phyloP scores from a whole-genome alignment of 768 basidiomycete genomes.

The Epithele typhae region DNA sequence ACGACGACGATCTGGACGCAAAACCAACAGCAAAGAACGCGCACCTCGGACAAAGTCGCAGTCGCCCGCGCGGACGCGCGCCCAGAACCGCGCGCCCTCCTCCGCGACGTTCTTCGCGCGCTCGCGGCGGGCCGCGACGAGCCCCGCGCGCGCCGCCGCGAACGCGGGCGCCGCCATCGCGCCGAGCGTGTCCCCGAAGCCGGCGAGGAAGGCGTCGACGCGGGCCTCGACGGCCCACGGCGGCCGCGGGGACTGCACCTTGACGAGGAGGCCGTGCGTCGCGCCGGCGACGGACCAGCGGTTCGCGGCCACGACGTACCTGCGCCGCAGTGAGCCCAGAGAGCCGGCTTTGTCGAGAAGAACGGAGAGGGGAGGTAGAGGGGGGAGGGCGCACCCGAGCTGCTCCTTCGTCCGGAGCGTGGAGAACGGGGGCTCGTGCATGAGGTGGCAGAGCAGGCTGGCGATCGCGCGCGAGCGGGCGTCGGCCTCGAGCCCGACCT shows the following conservation, averaged over 20 bases:
- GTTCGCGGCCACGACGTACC: slow-evolving; percentile 20
- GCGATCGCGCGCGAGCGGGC: slow-evolving; percentile 31
- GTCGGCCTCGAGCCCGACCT: slow-evolving; percentile 42
- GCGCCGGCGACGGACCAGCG: slow-evolving; percentile 16
- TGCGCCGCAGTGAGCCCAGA: background rate
- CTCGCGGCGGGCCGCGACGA: slow-evolving; percentile 21
- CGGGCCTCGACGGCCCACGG: slow-evolving; percentile 22
- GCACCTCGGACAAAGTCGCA: slow-evolving; percentile 23
- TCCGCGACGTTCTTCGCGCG: slow-evolving; percentile 21
- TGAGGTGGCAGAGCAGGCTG: slow-evolving; percentile 39
- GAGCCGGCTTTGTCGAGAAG: background rate
- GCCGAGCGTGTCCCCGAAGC: slow-evolving; percentile 13
- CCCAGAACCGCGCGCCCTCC: slow-evolving; percentile 23
- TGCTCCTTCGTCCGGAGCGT: slow-evolving; percentile 51
- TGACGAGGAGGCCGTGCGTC: slow-evolving; percentile 20
- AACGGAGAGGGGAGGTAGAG: background rate
- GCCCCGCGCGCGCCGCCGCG: slow-evolving; percentile 17
- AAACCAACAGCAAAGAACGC: background rate
- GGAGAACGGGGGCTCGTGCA: slow-evolving; percentile 45
- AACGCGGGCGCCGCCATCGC: slow-evolving; percentile 11
- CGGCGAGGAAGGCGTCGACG: slow-evolving; percentile 20
- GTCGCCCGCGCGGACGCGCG: slow-evolving; percentile 16
- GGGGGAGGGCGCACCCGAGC: slow-evolving; percentile 32
- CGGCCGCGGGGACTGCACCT: slow-evolving; percentile 21
- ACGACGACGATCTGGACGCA: background rate